Conservation (phyloP, 1,284 basidiomycete genomes). For the Irpex sp. region DNA sequence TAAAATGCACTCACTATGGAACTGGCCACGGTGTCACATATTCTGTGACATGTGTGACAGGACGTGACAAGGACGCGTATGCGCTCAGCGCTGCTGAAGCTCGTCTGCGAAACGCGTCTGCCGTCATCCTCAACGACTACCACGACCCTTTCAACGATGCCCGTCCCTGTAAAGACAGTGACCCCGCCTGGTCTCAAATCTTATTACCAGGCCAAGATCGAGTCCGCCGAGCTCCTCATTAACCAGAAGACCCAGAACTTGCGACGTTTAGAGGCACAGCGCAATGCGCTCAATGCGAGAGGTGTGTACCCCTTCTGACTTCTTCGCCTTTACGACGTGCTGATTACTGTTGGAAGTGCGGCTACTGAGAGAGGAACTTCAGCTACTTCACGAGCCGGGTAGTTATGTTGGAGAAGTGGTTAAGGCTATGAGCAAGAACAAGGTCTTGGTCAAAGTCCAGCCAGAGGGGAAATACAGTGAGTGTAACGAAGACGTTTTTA, state of each 20-base stretch:
- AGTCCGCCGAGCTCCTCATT: constrained; percentile 87
- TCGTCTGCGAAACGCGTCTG: not conserved
- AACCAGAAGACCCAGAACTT: constrained; percentile 98
- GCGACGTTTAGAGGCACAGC: constrained; percentile 91
- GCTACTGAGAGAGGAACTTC: constrained; percentile 88
- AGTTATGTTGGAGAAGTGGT: constrained; percentile 98
- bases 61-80: not conserved
- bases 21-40: too few relatives aligned
- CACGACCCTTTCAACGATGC: constrained; percentile 35
- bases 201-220: constrained; percentile 96
- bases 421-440: constrained; percentile 99
- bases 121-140: not conserved
- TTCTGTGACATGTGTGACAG: too few relatives aligned
- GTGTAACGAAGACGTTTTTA: constrained; percentile 24
- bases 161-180: constrained; percentile 42
- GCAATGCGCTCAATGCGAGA: constrained; percentile 94
- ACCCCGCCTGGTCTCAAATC: constrained; percentile 67
- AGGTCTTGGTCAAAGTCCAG: constrained; percentile 97
- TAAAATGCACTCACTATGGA: too few relatives aligned
- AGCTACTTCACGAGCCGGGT: constrained; percentile 94
- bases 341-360: constrained; percentile 50
- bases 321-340: not conserved
- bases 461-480: constrained; percentile 98
- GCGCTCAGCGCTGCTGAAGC: not conserved
- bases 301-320: constrained; percentile 41